A percentile compares a stretch with the other conserved stretches of the same genome.
Conservation (phyloP, 352 stramenopile species). For the Pythium utonaiense region DNA sequence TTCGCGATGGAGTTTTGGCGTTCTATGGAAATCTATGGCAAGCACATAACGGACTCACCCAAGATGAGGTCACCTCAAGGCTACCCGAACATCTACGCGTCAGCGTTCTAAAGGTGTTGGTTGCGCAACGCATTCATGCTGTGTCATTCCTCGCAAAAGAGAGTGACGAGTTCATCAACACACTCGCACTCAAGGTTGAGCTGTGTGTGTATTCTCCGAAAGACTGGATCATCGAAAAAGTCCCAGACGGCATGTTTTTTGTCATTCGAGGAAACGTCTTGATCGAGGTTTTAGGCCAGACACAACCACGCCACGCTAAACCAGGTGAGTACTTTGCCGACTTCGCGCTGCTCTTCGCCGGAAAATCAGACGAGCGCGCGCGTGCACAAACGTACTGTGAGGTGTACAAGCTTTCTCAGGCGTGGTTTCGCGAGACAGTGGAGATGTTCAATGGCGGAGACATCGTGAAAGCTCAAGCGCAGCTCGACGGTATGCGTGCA, state of each 20-base stretch:
- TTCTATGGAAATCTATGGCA: conserved; percentile 67
- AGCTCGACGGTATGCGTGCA: conserved; percentile 51
- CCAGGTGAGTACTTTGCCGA: conserved; percentile 58
- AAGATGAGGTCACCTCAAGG: conserved; percentile 41
- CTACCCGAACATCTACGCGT: conserved; percentile 60
- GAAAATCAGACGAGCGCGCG: conserved; percentile 43
- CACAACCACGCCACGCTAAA: conserved; percentile 34
- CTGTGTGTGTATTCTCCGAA: conserved; percentile 56
- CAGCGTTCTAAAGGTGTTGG: conserved; percentile 49
- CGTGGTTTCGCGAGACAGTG: conserved; percentile 48
- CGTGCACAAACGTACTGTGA: conserved; percentile 68
- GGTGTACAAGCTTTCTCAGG: conserved; percentile 64
- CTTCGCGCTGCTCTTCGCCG: conserved; percentile 38
- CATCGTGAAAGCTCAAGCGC: conserved; percentile 8
- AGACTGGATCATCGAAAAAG: conserved; percentile 71
- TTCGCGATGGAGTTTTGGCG: conserved; percentile 48
- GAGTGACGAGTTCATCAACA: conserved; percentile 70
- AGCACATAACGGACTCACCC: conserved; percentile 42
- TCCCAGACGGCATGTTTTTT: conserved; percentile 65
- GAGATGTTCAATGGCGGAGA: conserved; percentile 48
- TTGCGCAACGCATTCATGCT: conserved; percentile 53
- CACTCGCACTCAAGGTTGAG: conserved; percentile 45
- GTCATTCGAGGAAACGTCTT: conserved; percentile 51
- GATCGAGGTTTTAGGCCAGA: conserved; percentile 28
- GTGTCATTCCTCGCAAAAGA: conserved; percentile 62